These are phyloP conservation scores for Obelidium mucronatum DNA, from an alignment of 192 early-diverging fungal genomes.

Conservation along the genomic window DNA sequence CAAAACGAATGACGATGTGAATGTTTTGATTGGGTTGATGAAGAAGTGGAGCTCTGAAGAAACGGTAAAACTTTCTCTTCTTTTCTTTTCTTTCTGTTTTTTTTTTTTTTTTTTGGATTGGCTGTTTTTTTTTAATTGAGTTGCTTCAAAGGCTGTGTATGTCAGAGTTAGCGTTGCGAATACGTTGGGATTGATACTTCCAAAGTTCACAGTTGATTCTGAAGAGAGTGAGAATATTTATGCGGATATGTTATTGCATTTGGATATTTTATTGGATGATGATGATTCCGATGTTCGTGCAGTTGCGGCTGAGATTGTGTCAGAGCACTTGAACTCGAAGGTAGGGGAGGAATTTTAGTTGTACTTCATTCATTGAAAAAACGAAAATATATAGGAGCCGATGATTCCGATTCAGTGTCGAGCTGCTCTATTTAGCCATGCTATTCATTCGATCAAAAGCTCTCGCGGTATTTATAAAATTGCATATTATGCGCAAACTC, in stretches of 20 bases:
- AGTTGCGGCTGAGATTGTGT: slow-evolving; percentile 67
- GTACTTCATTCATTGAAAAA: slow-evolving; percentile 15
- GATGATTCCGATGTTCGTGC: slow-evolving; percentile 81
- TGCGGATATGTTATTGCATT: slow-evolving; percentile 59
- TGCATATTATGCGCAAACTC: slow-evolving; percentile 27
- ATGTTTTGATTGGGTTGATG: slow-evolving; percentile 37
- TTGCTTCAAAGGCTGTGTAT: too few relatives aligned
- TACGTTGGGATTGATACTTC: slow-evolving; percentile 37
- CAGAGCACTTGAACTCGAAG: slow-evolving; percentile 58
- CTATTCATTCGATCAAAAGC: slow-evolving; percentile 45
- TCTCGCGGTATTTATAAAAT: slow-evolving; percentile 36
- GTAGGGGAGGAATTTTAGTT: slow-evolving; percentile 33
- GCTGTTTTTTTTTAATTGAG: not conserved
- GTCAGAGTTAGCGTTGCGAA: slow-evolving; percentile 61
- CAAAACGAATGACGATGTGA: slow-evolving; percentile 39
- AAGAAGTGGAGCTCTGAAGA: slow-evolving; percentile 24
- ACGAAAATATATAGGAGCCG: slow-evolving; percentile 46
- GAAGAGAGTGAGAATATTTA: slow-evolving; percentile 11
- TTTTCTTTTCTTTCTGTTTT: slow-evolving; percentile 47
- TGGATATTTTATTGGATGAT: slow-evolving; percentile 69
- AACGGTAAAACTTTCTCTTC: slow-evolving; percentile 47
- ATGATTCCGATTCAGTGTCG: slow-evolving; percentile 62
- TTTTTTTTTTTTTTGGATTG: slow-evolving; percentile 52
- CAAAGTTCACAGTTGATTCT: not conserved
- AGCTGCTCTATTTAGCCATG: slow-evolving; percentile 52